Base-by-base conservation (phyloP, 2,329 filamentous ascomycete genomes). In the Neocucurbitaria cava region DNA sequence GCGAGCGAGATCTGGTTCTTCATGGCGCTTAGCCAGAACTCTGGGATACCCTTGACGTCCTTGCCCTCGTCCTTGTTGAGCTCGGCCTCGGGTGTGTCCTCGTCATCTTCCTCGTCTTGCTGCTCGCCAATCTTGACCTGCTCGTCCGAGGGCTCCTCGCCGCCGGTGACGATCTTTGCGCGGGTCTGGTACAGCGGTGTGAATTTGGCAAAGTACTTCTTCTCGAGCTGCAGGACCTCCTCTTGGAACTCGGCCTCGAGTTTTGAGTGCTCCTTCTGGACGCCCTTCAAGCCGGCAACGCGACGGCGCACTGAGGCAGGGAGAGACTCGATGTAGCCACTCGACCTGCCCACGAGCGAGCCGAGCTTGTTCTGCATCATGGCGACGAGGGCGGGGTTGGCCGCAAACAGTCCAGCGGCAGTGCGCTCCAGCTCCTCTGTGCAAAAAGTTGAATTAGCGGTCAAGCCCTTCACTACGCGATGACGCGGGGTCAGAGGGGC, bases 1-100 rank as follows among this genome's bases (percentile, higher is more conserved):
- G 94, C 92, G 52, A 99, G 88, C 26, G 93, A 96, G 71, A 95
- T 87, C 78, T 97, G 94, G 84, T 99, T 99, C 86, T 99, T 99
- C 94, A 99, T 98, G 68, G 96, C 94, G 58, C 94, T 97, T 46
- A 99, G 85, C 95, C 95, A 99, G 85, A 99, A 99, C 81, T 99
- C 95, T 61, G 95, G 95, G 61, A 99, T 97, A 78, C 95, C 95
- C 71, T 87, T 83, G 62, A 89, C 79, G 51, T 82, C 77, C 59
- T 82, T 79, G 54, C 73, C 71, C 47, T 82, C 79, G 59, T 87
- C 81, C 71, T 84, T 79, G 71, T 87, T 84, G 72, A 87, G 82
- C 71, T 87, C 84, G 57, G 79, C 77, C 66, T 83, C 79, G 39
- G 76, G 77, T 43, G 79, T 77, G 62, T 80, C 77, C 50, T 64